These are phyloP conservation scores for Linum trigynum DNA, from an alignment of 345 rosid species.

Conservation along the genomic window DNA sequence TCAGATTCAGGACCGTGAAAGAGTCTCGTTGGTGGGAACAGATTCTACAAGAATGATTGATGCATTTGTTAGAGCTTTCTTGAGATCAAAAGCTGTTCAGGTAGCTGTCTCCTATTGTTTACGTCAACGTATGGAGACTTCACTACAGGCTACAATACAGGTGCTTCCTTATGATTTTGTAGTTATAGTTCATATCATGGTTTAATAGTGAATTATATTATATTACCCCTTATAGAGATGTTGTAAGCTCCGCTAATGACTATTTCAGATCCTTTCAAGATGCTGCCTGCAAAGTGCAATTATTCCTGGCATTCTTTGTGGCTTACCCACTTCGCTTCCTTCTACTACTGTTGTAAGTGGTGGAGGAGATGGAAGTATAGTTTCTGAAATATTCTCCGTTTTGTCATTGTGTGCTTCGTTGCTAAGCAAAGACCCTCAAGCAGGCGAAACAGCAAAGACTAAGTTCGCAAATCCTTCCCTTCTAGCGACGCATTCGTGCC, in stretches of 20 bases:
- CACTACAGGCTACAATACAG: conserved; percentile 61
- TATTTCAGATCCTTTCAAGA: conserved; percentile 74
- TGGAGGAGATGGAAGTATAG: conserved; percentile 86
- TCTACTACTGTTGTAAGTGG: conserved; percentile 78
- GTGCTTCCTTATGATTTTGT: conserved; percentile 25
- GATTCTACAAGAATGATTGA: conserved; percentile 60
- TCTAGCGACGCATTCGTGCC: conserved; percentile 55
- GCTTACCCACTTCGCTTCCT: conserved; percentile 81
- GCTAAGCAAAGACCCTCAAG: conserved; percentile 45
- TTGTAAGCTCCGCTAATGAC: conserved; percentile 10
- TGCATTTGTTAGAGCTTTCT: conserved; percentile 59
- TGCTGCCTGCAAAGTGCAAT: conserved; percentile 76
- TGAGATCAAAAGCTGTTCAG: conserved; percentile 74
- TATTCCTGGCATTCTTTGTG: conserved; percentile 73
- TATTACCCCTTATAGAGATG: neutral
- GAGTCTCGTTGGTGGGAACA: conserved; percentile 40
- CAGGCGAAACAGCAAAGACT: conserved; percentile 45
- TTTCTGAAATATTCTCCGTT: conserved; percentile 70
- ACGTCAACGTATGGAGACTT: conserved; percentile 66
- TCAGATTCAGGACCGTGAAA: conserved; percentile 53
- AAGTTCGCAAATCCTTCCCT: conserved; percentile 47
- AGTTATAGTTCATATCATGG: conserved; percentile 3
- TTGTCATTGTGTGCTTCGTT: conserved; percentile 48
- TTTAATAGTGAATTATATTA: neutral
- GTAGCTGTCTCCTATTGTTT: conserved; percentile 65